phyloP scores from a whole-genome alignment of 805 yeast genomes.

The Monosporozyma servazzii region DNA sequence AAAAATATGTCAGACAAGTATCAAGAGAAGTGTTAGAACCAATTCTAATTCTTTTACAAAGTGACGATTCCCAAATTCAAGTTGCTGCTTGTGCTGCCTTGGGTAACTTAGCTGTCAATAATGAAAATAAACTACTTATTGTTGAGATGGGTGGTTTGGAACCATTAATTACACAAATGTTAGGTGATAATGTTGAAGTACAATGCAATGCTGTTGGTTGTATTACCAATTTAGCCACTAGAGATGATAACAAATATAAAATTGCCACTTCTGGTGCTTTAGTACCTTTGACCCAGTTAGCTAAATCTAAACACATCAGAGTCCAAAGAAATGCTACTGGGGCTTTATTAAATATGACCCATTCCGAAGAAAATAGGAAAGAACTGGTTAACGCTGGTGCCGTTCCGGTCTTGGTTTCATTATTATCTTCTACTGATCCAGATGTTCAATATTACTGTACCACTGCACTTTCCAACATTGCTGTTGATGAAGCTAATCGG shows the following conservation, averaged over 20 bases:
- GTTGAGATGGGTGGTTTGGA: slow-evolving; percentile 98
- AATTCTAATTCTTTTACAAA: slow-evolving; percentile 75
- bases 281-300: slow-evolving; percentile 86
- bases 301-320: slow-evolving; percentile 87
- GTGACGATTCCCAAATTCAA: slow-evolving; percentile 88
- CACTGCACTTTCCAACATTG: slow-evolving; percentile 92
- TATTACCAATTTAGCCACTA: slow-evolving; percentile 94
- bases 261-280: slow-evolving; percentile 95
- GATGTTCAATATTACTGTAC: slow-evolving; percentile 98
- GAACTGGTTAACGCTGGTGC: slow-evolving; percentile 97
- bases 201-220: slow-evolving; percentile 99
- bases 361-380: slow-evolving; percentile 89
- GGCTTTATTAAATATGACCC: slow-evolving; percentile 95
- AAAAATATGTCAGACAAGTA: slow-evolving; percentile 87
- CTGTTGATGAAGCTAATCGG: slow-evolving; percentile 90
- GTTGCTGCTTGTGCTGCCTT: slow-evolving; percentile 98
- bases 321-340: slow-evolving; percentile 99
- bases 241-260: slow-evolving; percentile 91
- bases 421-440: slow-evolving; percentile 78
- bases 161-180: slow-evolving; percentile 94
- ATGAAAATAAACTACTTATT: slow-evolving; percentile 83
- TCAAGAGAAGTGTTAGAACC: slow-evolving; percentile 90
- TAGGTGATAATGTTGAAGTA: slow-evolving; percentile 92
- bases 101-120: slow-evolving; percentile 96
- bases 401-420: slow-evolving; percentile 86